These are phyloP conservation scores for Botrytis elliptica DNA, from an alignment of 2,329 filamentous ascomycete species.

Conservation along the genomic window DNA sequence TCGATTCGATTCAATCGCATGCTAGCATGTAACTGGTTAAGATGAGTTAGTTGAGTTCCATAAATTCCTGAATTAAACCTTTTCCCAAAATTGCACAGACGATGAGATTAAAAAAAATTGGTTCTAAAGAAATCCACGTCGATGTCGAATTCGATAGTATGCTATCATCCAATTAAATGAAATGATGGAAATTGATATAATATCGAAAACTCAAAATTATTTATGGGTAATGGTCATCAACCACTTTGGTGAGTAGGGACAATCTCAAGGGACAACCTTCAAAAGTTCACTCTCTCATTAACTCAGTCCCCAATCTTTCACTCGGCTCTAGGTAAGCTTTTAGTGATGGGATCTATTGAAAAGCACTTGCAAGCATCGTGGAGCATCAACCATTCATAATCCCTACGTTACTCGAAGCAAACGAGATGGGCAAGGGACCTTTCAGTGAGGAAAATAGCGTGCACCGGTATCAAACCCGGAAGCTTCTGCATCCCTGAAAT, in stretches of 20 bases:
- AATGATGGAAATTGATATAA: neutral
- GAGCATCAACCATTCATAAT: constrained; percentile 1
- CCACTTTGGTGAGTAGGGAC: neutral
- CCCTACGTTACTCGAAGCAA: constrained; percentile 4
- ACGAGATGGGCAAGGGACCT: constrained; percentile 9
- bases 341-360: constrained; percentile 6
- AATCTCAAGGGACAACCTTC: neutral
- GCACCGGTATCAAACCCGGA: constrained; percentile 11
- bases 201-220: constrained; percentile 3
- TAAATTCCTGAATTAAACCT: neutral
- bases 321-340: constrained; percentile 16
- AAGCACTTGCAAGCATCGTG: constrained; percentile 14
- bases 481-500: neutral
- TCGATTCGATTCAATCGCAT: neutral
- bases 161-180: neutral
- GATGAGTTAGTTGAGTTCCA: neutral
- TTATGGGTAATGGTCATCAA: neutral
- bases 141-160: constrained; percentile 1
- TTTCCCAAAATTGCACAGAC: neutral
- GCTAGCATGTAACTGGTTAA: neutral
- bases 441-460: constrained; percentile 2
- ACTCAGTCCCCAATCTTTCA: neutral
- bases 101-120: neutral
- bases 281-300: neutral
- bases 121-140: neutral